Base-by-base conservation (phyloP, 169 alveolate genomes). In the Besnoitia besnoiti region DNA sequence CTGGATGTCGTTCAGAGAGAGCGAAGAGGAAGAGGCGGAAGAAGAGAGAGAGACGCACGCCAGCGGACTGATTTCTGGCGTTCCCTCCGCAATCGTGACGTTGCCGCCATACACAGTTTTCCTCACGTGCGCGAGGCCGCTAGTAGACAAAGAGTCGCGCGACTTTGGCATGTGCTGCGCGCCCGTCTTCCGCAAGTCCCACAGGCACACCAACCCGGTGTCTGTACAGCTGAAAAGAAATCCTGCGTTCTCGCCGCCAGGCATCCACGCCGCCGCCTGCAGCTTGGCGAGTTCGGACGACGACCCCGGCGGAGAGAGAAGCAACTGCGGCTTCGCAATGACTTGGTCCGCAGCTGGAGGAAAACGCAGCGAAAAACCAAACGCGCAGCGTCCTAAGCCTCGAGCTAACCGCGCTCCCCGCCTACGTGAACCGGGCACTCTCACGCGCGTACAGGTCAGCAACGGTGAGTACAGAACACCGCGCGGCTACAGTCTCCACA, bases 241-340 rank as follows among this genome's bases (percentile, higher is more conserved):
- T 2, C 80, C 61, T 5, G n/a, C 67, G 67, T 55, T 55, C 44
- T 37, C 61, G 27, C 75, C 89, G n/a, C 85, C 92, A 33, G 80
- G 76, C 44, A 75, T 75, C 92, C 92, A 89, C 16, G 80, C 73
- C n/a, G 79, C 79, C 4, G 87, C 92, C 62, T 89, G 87, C 80
- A 35, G 46, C 44, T 67, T 67, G 14, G 80, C 46, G 21, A 0
- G 44, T 1, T 39, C 92, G 49, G 89, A 16, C 30, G 89, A 49
- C n/a, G 30, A 24, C 0, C 85, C 88, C n/a, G 73, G 92, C 46
- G 79, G 87, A 46, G 75, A 39, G 12, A 89, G 92, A 5, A 85
- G 87, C 50, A 89, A 16, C 75, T 89, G 92, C 33, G 92, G 92
- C 82, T 89, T 89, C 8, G 92, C 92, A 19, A 89, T 62, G 24